Evolutionary conservation across 1,284 basidiomycete genomes (phyloP), one percentile per base, ranked within the genome.

Genomic region (Naganishia cerealis): DNA sequence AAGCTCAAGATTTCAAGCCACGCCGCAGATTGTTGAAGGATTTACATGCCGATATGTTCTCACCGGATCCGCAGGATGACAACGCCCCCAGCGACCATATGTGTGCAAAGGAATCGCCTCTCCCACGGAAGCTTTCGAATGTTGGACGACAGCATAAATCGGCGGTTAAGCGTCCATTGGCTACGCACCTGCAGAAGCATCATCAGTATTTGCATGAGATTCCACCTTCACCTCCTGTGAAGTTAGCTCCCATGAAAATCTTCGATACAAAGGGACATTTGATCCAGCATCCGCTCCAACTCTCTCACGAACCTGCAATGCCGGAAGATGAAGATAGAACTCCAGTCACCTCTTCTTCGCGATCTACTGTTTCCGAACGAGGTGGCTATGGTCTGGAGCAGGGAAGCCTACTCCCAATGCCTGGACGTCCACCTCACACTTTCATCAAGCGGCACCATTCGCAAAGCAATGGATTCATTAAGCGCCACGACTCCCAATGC

Each of bases 141-240:
- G 29, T 33, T 33, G 29, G 29, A 33, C 2, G 29, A 33, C 29
- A 33, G 29, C 6, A 33, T 33, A 33, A 6, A 33, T 6, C 29
- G 3, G 2, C 29, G 29, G 29, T 6, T 33, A 33, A 6, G 29
- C 46, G 46, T 21, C 46, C 46, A 9, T 24, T 50, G 7, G 46
- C 46, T 24, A 50, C 46, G 2, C 46, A 50, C n/a, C 8, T 50
- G 24, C 46, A 50, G 46, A 50, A 24, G 46, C 59, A 40, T 42
- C 40, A 42, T n/a, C 36, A 62, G n/a, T 62, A 62, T 38, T 15
- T 62, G n/a, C 48, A 39, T 48, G 59, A 62, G 33, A 62, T 62
- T 16, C 59, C 59, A 15, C 59, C 59, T 62, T 62, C 59, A n/a
- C 59, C 59, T 10, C 59, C 59, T 15, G 33, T 62, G 0, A 36